Evolutionary conservation across 108 stramenopile genomes (phyloP).

Genomic region (Cyclostephanos tholiformis): DNA sequence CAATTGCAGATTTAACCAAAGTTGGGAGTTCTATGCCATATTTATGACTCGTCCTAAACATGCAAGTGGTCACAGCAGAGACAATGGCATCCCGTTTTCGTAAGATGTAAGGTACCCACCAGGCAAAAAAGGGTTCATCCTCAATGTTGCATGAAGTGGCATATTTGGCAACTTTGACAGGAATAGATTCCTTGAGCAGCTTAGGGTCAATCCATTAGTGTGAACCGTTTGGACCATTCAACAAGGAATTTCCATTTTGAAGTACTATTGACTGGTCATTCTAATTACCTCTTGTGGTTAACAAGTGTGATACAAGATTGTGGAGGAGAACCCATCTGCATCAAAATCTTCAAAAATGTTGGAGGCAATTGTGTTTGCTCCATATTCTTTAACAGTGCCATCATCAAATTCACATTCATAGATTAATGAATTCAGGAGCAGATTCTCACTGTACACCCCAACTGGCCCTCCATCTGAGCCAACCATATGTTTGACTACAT

Average conservation of each 20-base stretch:
- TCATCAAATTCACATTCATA: neutral
- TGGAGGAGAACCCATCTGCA: neutral
- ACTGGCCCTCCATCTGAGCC: neutral
- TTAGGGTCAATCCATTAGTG: too few species aligned
- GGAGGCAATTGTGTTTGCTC: neutral
- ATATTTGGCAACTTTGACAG: too few species aligned
- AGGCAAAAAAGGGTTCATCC: constrained; percentile 22
- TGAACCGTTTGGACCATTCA: constrained; percentile 16
- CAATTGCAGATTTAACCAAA: constrained; percentile 6
- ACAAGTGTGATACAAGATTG: neutral
- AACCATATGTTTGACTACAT: constrained; percentile 21
- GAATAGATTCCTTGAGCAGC: constrained; percentile 19
- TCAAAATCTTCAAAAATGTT: neutral
- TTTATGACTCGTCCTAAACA: constrained; percentile 11
- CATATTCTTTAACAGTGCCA: neutral
- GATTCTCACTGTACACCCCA: neutral
- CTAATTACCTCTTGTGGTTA: neutral
- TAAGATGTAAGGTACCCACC: constrained; percentile 19
- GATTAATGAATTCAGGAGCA: neutral
- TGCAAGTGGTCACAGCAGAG: constrained; percentile 14
- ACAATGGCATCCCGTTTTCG: constrained; percentile 21
- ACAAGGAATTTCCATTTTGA: constrained; percentile 19
- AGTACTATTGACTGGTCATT: neutral
- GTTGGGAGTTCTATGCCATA: constrained; percentile 20
- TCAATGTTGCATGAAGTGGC: neutral